Evolutionary conservation across 768 basidiomycete genomes (phyloP).

Genomic region (Boletus fagicola): DNA sequence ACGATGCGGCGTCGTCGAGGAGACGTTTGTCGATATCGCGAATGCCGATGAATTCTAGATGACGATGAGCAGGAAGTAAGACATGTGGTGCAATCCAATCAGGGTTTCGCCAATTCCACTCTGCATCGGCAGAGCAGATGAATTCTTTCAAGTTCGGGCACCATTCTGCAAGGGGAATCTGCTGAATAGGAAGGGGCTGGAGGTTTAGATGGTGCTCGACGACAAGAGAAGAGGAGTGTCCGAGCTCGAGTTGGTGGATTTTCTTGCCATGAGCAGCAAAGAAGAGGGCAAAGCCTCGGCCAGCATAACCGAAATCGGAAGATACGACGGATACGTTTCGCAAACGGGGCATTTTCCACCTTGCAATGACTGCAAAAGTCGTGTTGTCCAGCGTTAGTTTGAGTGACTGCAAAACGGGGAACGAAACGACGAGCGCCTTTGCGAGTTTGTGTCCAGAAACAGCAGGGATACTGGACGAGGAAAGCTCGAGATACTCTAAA

Average conservation of each 20-base stretch:
- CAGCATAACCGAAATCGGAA: constrained; percentile 70
- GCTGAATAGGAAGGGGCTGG: constrained; percentile 34
- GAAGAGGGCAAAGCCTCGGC: constrained; percentile 60
- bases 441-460: constrained; percentile 31
- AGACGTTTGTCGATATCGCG: constrained; percentile 68
- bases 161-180: constrained; percentile 59
- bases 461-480: constrained; percentile 50
- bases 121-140: constrained; percentile 73
- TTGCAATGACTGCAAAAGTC: constrained; percentile 63
- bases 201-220: constrained; percentile 65
- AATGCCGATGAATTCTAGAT: constrained; percentile 65
- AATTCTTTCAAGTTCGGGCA: constrained; percentile 69
- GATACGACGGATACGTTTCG: constrained; percentile 65
- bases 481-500: constrained; percentile 69
- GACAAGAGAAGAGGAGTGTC: constrained; percentile 65
- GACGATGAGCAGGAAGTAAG: constrained; percentile 61
- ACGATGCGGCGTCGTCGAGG: constrained; percentile 40
- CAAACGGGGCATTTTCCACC: constrained; percentile 65
- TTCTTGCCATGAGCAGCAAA: constrained; percentile 64
- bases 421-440: constrained; percentile 29
- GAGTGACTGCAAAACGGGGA: constrained; percentile 67
- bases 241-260: constrained; percentile 66
- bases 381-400: constrained; percentile 71
- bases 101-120: constrained; percentile 77
- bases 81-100: constrained; percentile 82